A percentile compares a stretch with the other conserved stretches of the same genome.
Evolutionary conservation across 495 filamentous ascomycete genomes (phyloP).

Genomic region (Alectoria sarmentosa): DNA sequence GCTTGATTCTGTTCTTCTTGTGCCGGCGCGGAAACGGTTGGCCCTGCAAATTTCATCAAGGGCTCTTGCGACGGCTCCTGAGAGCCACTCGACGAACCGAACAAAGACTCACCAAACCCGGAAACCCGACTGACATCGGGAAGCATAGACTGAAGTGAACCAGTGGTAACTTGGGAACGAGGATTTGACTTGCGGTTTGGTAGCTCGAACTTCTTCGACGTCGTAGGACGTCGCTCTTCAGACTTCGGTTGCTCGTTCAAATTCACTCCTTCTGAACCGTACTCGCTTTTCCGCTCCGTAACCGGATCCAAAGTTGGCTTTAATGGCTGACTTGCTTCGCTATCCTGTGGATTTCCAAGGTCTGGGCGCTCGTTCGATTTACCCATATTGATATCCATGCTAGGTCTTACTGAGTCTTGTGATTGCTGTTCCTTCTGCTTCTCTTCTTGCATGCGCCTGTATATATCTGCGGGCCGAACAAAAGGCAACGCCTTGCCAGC

Average conservation of each 20-base stretch:
- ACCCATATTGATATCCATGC: constrained; percentile 34
- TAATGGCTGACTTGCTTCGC: constrained; percentile 29
- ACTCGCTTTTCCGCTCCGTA: constrained; percentile 51
- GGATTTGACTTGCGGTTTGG: constrained; percentile 15
- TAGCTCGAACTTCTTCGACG: constrained; percentile 23
- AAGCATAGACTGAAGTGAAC: constrained; percentile 42
- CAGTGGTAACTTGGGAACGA: constrained; percentile 19
- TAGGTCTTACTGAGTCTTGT: constrained; percentile 44
- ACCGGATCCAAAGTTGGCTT: constrained; percentile 46
- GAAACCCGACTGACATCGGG: constrained; percentile 61
- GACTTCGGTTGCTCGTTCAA: constrained; percentile 7
- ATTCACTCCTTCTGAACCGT: constrained; percentile 41
- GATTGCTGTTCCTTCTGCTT: constrained; percentile 48
- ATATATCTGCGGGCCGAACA: constrained; percentile 72
- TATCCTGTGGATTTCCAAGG: constrained; percentile 29
- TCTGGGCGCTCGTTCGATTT: constrained; percentile 14
- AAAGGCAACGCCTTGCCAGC: constrained; percentile 50
- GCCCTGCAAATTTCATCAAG: background rate
- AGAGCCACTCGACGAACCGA: constrained; percentile 16
- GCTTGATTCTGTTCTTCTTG: constrained; percentile 21
- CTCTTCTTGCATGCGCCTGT: constrained; percentile 65
- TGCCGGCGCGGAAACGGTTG: constrained; percentile 6
- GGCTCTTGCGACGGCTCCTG: constrained; percentile 1
- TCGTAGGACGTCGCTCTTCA: constrained; percentile 19
- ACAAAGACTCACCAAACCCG: constrained; percentile 49